Conservation (phyloP, 2,329 filamentous ascomycete species). For the Leptodontidium sp. region DNA sequence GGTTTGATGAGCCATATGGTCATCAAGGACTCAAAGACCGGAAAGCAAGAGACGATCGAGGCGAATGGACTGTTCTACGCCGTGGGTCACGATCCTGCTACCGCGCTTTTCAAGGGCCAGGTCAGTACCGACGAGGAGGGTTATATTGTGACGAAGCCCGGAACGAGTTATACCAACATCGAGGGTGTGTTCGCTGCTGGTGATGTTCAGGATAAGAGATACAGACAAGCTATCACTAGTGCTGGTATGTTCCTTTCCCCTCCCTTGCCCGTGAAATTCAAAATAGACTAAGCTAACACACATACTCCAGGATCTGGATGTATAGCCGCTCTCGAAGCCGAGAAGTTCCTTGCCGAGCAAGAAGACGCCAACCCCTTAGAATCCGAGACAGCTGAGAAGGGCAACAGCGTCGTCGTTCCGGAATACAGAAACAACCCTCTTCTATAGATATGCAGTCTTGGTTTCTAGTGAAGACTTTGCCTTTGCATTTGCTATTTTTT, state of each 20-base stretch:
- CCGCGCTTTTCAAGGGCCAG: slow-evolving; percentile 88
- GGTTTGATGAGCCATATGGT: slow-evolving; percentile 89
- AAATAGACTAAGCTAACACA: slow-evolving; percentile 34
- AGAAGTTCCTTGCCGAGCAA: slow-evolving; percentile 85
- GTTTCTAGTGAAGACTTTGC: too few species aligned
- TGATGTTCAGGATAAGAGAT: slow-evolving; percentile 98
- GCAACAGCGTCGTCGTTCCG: slow-evolving; percentile 61
- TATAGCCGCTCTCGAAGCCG: slow-evolving; percentile 93
- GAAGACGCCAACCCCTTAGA: slow-evolving; percentile 47
- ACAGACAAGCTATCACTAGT: slow-evolving; percentile 97
- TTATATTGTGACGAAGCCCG: slow-evolving; percentile 89
- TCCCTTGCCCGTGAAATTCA: slow-evolving; percentile 3
- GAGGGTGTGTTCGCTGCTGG: slow-evolving; percentile 95
- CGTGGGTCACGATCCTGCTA: slow-evolving; percentile 95
- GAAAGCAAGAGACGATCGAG: slow-evolving; percentile 81
- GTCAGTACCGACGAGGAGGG: slow-evolving; percentile 88
- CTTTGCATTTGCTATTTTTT: not conserved
- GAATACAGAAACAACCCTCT: slow-evolving; percentile 72
- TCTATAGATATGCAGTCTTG: slow-evolving; percentile 52
- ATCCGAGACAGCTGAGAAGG: slow-evolving; percentile 52
- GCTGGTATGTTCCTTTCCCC: slow-evolving; percentile 74
- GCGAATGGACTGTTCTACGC: slow-evolving; percentile 97
- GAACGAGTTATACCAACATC: slow-evolving; percentile 86
- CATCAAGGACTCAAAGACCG: slow-evolving; percentile 80
- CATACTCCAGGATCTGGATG: slow-evolving; percentile 79